Evolutionary conservation across 106 monocot genomes (phyloP).

Genomic region (Chionographis japonica): DNA sequence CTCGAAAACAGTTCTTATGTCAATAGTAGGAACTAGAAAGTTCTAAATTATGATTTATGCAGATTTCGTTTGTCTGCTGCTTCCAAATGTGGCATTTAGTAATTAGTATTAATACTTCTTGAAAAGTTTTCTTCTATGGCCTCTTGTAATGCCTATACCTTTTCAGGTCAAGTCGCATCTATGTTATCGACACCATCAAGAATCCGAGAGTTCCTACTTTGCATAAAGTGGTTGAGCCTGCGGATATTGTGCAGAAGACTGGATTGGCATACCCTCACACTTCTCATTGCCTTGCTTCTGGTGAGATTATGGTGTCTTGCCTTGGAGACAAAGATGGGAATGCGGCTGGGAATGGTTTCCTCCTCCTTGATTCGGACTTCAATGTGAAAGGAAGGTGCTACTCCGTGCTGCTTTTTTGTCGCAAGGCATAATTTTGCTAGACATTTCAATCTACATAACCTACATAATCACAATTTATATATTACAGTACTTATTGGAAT

Average conservation of each 20-base stretch:
- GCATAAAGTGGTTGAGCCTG: slow-evolving; percentile 80
- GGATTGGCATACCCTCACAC: slow-evolving; percentile 92
- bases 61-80: neutral
- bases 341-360: slow-evolving; percentile 77
- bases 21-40: too few species aligned
- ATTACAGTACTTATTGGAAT: too few species aligned
- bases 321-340: slow-evolving; percentile 95
- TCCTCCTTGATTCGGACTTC: slow-evolving; percentile 94
- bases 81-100: neutral
- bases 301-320: slow-evolving; percentile 94
- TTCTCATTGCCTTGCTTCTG: slow-evolving; percentile 95
- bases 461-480: too few species aligned
- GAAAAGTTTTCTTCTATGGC: too few species aligned
- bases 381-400: slow-evolving; percentile 96
- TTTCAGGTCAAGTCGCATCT: slow-evolving; percentile 80
- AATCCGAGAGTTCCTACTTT: slow-evolving; percentile 77
- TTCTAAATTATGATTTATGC: too few species aligned
- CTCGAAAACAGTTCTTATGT: too few species aligned
- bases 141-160: neutral
- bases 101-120: too few species aligned
- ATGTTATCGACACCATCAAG: slow-evolving; percentile 66
- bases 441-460: neutral
- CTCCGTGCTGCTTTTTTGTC: neutral
- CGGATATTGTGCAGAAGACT: slow-evolving; percentile 75
- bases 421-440: neutral